Percentiles rank a stretch among this genome's conserved stretches.
These are phyloP conservation scores for Cicer arietinum DNA, from an alignment of 306 rosid genomes.

Conservation along the genomic window DNA sequence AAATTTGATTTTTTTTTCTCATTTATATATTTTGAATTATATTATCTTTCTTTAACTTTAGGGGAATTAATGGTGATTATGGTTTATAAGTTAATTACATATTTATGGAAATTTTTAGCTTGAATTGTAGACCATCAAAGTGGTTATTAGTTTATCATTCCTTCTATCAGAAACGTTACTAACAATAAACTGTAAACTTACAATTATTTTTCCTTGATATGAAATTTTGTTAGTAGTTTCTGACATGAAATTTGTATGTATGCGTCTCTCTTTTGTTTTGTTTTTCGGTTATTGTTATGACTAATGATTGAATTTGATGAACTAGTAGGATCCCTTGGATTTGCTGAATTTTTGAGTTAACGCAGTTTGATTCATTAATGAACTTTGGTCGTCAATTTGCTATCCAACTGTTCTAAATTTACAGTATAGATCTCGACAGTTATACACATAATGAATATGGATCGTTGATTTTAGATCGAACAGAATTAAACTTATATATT, in stretches of 20 bases:
- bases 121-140: neutral
- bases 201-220: neutral
- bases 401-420: no score
- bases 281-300: neutral
- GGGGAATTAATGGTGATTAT: constrained; percentile 53
- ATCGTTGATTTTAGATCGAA: no score
- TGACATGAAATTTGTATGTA: neutral
- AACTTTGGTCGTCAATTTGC: no score
- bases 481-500: no score
- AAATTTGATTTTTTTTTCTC: constrained; percentile 25
- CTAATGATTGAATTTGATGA: neutral
- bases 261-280: neutral
- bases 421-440: no score
- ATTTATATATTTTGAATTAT: neutral
- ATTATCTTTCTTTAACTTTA: constrained; percentile 34
- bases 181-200: neutral
- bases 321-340: neutral
- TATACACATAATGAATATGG: no score
- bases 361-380: no score
- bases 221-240: neutral
- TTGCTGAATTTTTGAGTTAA: no score
- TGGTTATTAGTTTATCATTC: neutral
- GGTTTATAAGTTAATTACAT: neutral
- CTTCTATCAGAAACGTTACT: neutral
- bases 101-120: neutral